These are phyloP conservation scores for Jaenimonas drosophilae DNA, from an alignment of 208 protist species.

Conservation along the genomic window DNA sequence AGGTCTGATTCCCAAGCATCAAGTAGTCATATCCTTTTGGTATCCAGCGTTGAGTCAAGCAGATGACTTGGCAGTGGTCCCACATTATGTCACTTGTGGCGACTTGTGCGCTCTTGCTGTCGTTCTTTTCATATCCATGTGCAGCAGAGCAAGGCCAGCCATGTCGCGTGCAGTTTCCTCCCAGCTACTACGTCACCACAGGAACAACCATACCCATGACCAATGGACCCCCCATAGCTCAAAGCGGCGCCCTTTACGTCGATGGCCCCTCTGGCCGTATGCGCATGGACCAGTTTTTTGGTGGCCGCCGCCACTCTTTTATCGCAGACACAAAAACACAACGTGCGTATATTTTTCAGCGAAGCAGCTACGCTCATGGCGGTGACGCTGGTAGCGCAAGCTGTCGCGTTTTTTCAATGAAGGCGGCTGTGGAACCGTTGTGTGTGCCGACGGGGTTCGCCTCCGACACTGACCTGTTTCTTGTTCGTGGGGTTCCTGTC, in stretches of 20 bases:
- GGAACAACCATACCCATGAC: slow-evolving; percentile 18
- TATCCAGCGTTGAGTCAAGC: no score
- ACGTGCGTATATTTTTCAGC: slow-evolving; percentile 4
- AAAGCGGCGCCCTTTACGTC: slow-evolving; percentile 25
- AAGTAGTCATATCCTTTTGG: no score
- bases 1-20: no score
- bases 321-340: slow-evolving; percentile 6
- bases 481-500: slow-evolving; percentile 43
- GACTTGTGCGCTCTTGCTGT: no score
- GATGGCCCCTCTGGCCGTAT: slow-evolving; percentile 5
- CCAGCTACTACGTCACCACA: slow-evolving; percentile 17
- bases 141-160: not conserved
- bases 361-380: not conserved
- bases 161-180: slow-evolving; percentile 14
- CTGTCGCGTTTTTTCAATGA: slow-evolving; percentile 2
- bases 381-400: no score
- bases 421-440: slow-evolving; percentile 13
- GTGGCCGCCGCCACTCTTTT: slow-evolving; percentile 11
- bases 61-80: no score
- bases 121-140: no score
- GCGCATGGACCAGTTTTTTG: slow-evolving; percentile 21
- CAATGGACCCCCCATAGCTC: slow-evolving; percentile 7
- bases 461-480: slow-evolving; percentile 4
- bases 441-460: slow-evolving; percentile 33
- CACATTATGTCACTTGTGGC: no score